Base-by-base conservation (phyloP, 2,329 filamentous ascomycete genomes). In the Cladophialophora exuberans region DNA sequence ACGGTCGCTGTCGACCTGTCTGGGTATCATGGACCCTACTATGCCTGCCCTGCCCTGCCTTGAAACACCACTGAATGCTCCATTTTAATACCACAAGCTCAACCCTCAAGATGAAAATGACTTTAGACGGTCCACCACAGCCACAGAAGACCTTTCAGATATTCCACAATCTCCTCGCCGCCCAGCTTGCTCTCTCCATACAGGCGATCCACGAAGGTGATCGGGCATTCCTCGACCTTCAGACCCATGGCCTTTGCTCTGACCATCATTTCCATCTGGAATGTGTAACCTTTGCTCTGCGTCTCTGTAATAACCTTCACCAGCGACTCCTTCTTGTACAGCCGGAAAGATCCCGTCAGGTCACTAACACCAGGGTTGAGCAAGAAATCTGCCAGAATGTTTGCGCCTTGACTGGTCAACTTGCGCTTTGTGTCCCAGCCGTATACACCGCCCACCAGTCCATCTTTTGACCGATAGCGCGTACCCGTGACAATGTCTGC, bases 241-340 rank as follows among this genome's bases (percentile, higher is more conserved):
- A 84, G 96, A 1, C 94, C 93, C 89, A 97, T 92, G 13, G 88
- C 89, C 83, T 97, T 97, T 28, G 94, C 94, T 59, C 92, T 83
- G 6, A 97, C 93, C 87, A 97, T 97, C 85, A 99, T 88, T 81
- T 97, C 93, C 94, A 99, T 99, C 84, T 99, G 94, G 81, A 99
- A 99, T 35, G 89, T 93, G 73, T 97, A 99, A 2, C 94, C 94
- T 78, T 97, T 96, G 71, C 90, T 94, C 80, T 97, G 88, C 6
- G 91, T 97, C 74, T 83, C 90, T 68, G 82, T 79, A 66, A 99
- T 97, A 55, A 96, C 90, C 79, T 90, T 92, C 73, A 96, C 84
- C 68, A 99, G 75, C 59, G 96, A 90, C 57, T 80, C 78, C 77
- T 88, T 91, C 85, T 96, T 97, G 75, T 99, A 99, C 72, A 99